These are phyloP conservation scores for Cystofilobasidium bisporidii DNA, from an alignment of 768 basidiomycete genomes.

Conservation along the genomic window DNA sequence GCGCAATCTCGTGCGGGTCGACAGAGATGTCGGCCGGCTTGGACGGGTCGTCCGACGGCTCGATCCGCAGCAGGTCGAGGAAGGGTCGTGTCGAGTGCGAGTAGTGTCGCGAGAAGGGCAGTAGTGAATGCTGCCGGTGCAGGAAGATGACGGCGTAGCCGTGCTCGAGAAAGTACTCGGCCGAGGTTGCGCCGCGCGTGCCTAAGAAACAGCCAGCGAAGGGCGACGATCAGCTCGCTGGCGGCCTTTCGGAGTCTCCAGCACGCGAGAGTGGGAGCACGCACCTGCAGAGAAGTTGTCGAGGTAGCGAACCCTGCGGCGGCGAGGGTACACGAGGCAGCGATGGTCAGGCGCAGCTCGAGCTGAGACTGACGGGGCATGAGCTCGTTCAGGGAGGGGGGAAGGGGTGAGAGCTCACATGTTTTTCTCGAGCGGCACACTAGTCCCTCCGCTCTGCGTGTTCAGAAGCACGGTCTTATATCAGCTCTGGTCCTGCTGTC, in stretches of 20 bases:
- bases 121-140: constrained; percentile 93
- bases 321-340: constrained; percentile 32
- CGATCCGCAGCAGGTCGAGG: constrained; percentile 80
- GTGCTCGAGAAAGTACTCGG: constrained; percentile 89
- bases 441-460: constrained; percentile 87
- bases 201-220: constrained; percentile 45
- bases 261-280: constrained; percentile 96
- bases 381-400: background rate
- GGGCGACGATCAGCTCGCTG: background rate
- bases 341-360: background rate
- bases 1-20: constrained; percentile 53
- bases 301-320: constrained; percentile 78
- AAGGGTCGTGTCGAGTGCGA: constrained; percentile 97
- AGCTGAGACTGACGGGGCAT: background rate
- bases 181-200: constrained; percentile 92
- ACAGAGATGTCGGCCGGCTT: constrained; percentile 51
- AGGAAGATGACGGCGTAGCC: constrained; percentile 94
- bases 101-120: constrained; percentile 95
- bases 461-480: constrained; percentile 1
- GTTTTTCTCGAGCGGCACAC: constrained; percentile 94
- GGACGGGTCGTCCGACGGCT: constrained; percentile 21
- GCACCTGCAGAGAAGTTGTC: constrained; percentile 96
- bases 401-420: constrained; percentile 57
- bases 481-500: no score
- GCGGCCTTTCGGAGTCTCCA: constrained; percentile 47